These are phyloP conservation scores for Colletotrichum phormii DNA, from an alignment of 2,329 filamentous ascomycete species.

Conservation along the genomic window DNA sequence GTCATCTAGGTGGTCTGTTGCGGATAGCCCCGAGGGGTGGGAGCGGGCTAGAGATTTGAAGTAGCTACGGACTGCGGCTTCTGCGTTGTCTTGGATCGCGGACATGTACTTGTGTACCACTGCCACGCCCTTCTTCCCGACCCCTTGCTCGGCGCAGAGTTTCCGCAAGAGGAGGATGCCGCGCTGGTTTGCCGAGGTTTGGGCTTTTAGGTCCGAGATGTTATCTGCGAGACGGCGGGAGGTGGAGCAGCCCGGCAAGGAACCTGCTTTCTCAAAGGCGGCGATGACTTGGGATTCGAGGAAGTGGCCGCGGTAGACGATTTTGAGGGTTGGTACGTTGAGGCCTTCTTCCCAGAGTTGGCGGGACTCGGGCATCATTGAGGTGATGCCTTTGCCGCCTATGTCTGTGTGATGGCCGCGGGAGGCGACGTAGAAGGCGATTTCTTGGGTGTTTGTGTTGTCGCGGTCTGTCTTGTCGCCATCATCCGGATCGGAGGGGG, in stretches of 20 bases:
- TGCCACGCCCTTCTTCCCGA: too few relatives aligned
- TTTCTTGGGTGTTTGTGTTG: slow-evolving; percentile 13
- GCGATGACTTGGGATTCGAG: slow-evolving; percentile 47
- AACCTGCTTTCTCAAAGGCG: slow-evolving; percentile 47
- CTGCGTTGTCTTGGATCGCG: slow-evolving; percentile 55
- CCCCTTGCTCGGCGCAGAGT: slow-evolving; percentile 45
- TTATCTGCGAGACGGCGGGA: slow-evolving; percentile 54
- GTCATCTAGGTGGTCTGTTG: slow-evolving; percentile 50
- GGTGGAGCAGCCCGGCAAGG: slow-evolving; percentile 50
- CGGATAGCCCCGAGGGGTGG: slow-evolving; percentile 33
- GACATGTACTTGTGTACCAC: slow-evolving; percentile 51
- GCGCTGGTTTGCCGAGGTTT: slow-evolving; percentile 55
- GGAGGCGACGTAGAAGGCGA: slow-evolving; percentile 52
- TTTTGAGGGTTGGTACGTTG: slow-evolving; percentile 51
- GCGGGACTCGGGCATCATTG: slow-evolving; percentile 55
- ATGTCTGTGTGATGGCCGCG: slow-evolving; percentile 55
- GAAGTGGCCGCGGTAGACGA: slow-evolving; percentile 50
- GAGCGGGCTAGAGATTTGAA: slow-evolving; percentile 48
- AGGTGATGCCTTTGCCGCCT: slow-evolving; percentile 51
- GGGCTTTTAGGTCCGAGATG: slow-evolving; percentile 56
- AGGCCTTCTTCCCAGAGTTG: slow-evolving; percentile 58
- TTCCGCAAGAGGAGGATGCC: slow-evolving; percentile 49
- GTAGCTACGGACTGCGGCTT: slow-evolving; percentile 48
- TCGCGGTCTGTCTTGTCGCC: slow-evolving; percentile 16
- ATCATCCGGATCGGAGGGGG: not conserved